Base-by-base conservation (phyloP, 1,284 basidiomycete species). In the Xanthoconium separans region DNA sequence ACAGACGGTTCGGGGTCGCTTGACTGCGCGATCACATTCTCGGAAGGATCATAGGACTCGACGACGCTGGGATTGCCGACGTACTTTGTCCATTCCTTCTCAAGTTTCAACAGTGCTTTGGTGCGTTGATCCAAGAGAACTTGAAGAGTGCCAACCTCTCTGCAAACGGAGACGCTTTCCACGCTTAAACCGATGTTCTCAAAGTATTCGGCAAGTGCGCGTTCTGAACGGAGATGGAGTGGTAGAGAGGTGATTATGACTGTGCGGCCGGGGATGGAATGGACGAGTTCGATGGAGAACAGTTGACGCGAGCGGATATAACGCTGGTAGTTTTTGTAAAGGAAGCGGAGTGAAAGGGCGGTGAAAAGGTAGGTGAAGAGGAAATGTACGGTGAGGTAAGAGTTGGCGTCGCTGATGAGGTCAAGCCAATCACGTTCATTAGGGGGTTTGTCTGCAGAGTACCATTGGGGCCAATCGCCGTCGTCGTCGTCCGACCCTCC, bases 331-430 rank as follows among this genome's bases (percentile, higher is more conserved):
- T 95, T 96, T 61, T 85, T 83, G 77, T 93, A 88, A 50, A 97
- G 84, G 73, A 91, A 91, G 54, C 84, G 85, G 57, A 98, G 82
- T 0, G 93, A 83, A 49, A 98, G 82, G 45, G 87, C 66, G 2
- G 95, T 95, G 78, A 98, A 96, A 47, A 95, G 75, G 73, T 96
- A 98, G 3, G 95, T 94, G 76, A 97, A 96, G 54, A 93, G 68
- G 50, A 99, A 84, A 69, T 99, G 95, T 15, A 93, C 79, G 1
- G 88, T 85, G 43, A 93, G 84, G 61, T 92, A 93, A 0, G 90
- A 87, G 68, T 90, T 88, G 20, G 93, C 89, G 66, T 95, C 91
- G 61, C 82, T 87, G 65, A 95, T 84, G 40, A 95, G 78, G 66
- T 93, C 93, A 40, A 90, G 77, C 90, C 90, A 92, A 67, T 90